Base-by-base conservation (phyloP, 1,139 yeast species). In the Meyerozyma guilliermondii region DNA sequence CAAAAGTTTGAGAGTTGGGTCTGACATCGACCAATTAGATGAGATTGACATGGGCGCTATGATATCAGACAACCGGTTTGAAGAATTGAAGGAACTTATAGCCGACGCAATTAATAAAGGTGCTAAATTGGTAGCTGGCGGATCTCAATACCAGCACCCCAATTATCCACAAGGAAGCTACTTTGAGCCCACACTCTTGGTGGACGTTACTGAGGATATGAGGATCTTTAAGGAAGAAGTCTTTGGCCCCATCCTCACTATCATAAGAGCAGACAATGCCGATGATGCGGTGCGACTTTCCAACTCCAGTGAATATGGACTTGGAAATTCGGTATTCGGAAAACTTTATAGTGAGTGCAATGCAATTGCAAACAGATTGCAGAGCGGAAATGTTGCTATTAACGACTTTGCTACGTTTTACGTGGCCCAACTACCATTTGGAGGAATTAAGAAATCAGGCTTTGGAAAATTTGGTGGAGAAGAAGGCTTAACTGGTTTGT, bases 401-500 rank as follows among this genome's bases (percentile, higher is more conserved):
- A 92, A 92, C 61, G 98, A 92, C 64, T 92, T 92, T 71, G 98
- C 98, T 5, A 91, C 98, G 0, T 92, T 80, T 58, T 91, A 91
- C 55, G 88, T 92, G 27, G 92, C 97, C 50, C 98, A 92, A 65
- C 73, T 91, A 52, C 98, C 98, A 33, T 92, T 92, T 66, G 98
- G 98, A 43, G 98, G 98, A 24, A 78, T 79, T 27, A 84, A 84
- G 53, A 92, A 91, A 40, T 86, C 96, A 7, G 98, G 98, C 0
- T 92, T 88, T 57, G 98, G 98, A 43, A 91, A 89, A 60, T 92
- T 92, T 67, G 96, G 96, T 24, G 98, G 98, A 33, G 95, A 85
- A 59, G 98, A 92, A 70, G 98, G 98, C 1, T 70, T 92, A 31
- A 78, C 88, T 36, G 98, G 96, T 0, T 70, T 92, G 38, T 91